These are phyloP conservation scores for Plenodomus tracheiphilus DNA, from an alignment of 2,329 filamentous ascomycete genomes.

Conservation along the genomic window DNA sequence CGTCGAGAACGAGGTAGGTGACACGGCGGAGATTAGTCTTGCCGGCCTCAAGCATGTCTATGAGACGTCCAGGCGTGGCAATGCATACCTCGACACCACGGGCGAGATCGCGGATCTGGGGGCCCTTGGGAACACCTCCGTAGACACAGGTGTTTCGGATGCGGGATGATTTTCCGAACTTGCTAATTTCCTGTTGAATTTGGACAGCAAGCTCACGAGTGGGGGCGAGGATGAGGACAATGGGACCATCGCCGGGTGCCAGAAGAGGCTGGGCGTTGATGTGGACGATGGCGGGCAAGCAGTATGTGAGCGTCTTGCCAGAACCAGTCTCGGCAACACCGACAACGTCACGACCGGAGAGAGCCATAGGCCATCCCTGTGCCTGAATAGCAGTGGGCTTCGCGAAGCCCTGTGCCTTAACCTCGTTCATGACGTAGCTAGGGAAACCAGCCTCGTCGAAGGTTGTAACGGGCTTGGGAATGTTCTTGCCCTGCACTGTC, in stretches of 20 bases:
- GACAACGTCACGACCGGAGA: conserved; percentile 96
- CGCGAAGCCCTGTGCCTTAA: conserved; percentile 96
- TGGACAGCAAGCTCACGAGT: conserved; percentile 98
- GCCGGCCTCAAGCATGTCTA: conserved; percentile 97
- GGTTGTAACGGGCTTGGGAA: conserved; percentile 92
- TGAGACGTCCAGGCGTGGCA: conserved; percentile 94
- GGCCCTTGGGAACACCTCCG: conserved; percentile 96
- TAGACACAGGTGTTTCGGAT: conserved; percentile 99
- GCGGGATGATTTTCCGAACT: conserved; percentile 96
- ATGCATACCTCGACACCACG: conserved; percentile 98
- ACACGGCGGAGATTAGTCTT: conserved; percentile 98
- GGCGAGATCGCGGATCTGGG: conserved; percentile 91
- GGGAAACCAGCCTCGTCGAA: conserved; percentile 99
- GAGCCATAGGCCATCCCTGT: conserved; percentile 98
- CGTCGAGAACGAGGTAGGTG: conserved; percentile 96
- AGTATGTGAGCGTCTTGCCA: conserved; percentile 98
- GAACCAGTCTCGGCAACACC: conserved; percentile 99
- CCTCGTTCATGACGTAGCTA: conserved; percentile 95
- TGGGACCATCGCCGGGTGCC: conserved; percentile 91
- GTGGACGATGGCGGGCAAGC: conserved; percentile 95
- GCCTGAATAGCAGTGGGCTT: conserved; percentile 95
- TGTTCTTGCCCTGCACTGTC: conserved; percentile 74
- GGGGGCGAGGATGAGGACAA: conserved; percentile 92
- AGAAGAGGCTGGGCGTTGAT: conserved; percentile 99
- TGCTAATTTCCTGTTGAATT: conserved; percentile 98